phyloP scores from a whole-genome alignment of 2,329 filamentous ascomycete species.

The Aspergillus ruber region DNA sequence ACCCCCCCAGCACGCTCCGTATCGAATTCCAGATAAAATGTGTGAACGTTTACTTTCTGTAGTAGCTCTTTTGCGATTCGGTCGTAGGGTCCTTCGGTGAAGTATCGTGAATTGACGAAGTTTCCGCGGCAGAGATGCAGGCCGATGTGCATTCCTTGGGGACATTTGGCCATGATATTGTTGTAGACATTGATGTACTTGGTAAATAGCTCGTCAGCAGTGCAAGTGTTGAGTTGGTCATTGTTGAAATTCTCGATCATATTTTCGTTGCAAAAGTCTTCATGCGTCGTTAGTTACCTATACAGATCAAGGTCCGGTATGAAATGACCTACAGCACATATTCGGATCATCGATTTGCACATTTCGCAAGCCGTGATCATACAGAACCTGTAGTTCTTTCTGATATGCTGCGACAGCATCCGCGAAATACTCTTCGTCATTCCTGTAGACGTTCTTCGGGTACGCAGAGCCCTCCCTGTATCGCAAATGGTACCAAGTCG shows the following conservation, averaged over 20 bases:
- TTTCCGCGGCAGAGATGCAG: slow-evolving; percentile 63
- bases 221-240: slow-evolving; percentile 59
- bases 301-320: background rate
- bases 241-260: background rate
- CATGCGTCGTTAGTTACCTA: background rate
- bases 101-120: slow-evolving; percentile 54
- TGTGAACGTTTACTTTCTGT: slow-evolving; percentile 51
- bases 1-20: slow-evolving; percentile 56
- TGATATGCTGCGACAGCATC: slow-evolving; percentile 56
- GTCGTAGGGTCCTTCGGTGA: slow-evolving; percentile 52
- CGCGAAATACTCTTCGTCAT: slow-evolving; percentile 52
- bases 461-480: slow-evolving; percentile 46
- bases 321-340: slow-evolving; percentile 45
- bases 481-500: slow-evolving; percentile 58
- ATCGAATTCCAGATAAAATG: slow-evolving; percentile 61
- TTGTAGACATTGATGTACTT: slow-evolving; percentile 69
- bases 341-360: slow-evolving; percentile 56
- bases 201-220: slow-evolving; percentile 63
- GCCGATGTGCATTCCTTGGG: slow-evolving; percentile 63
- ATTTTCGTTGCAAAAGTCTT: background rate
- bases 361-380: slow-evolving; percentile 53
- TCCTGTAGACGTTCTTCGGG: slow-evolving; percentile 44
- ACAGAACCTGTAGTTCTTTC: slow-evolving; percentile 50
- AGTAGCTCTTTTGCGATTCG: slow-evolving; percentile 57
- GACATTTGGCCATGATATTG: slow-evolving; percentile 54